Base-by-base conservation (phyloP, 2,329 filamentous ascomycete genomes). In the Dothistroma pini region DNA sequence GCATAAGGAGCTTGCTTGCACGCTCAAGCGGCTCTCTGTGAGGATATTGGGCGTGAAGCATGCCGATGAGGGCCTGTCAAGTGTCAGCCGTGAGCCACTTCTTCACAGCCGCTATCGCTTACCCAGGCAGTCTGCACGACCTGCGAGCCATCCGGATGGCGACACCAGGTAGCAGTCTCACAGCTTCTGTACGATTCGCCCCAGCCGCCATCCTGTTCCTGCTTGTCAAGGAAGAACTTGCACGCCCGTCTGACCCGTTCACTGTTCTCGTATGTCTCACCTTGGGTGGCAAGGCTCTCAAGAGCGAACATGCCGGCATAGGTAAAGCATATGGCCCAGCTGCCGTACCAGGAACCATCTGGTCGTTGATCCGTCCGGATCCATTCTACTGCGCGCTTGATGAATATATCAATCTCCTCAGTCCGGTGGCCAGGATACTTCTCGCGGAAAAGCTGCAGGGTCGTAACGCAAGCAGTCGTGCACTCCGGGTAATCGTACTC, bases 401-500 rank as follows among this genome's bases (percentile, higher is more conserved):
- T 88, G 69, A 95, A 91, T 0, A 72, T 74, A 9, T 84, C 80
- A 66, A 99, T 93, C 62, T 97, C 93, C 0, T 83, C 75, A 0
- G 84, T 73, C 54, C 93, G 85, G 75, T 99, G 96, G 31, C 88
- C 80, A 0, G 93, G 91, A 80, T 91, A 96, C 74, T 90, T 83
- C 70, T 89, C 83, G 66, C 85, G 84, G 80, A 97, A 97, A 1
- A 93, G 81, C 4, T 88, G 89, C 21, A 99, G 81, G 0, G 90
- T 92, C 1, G 91, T 97, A 3, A 99, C 89, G 32, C 92, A 91
- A 0, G 95, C 93, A 2, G 95, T 97, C 0, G 95, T 99, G 79
- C 95, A 99, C 76, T 99, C 95, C 0, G 93, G 92, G 72, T 99
- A 97, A 74, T 96, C 91, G 75, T 99, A 99, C 73, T 97, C 93